A percentile compares a stretch with the other conserved stretches of the same genome.
These are phyloP conservation scores for Paecilomyces formosus DNA, from an alignment of 2,329 filamentous ascomycete species.

Conservation along the genomic window DNA sequence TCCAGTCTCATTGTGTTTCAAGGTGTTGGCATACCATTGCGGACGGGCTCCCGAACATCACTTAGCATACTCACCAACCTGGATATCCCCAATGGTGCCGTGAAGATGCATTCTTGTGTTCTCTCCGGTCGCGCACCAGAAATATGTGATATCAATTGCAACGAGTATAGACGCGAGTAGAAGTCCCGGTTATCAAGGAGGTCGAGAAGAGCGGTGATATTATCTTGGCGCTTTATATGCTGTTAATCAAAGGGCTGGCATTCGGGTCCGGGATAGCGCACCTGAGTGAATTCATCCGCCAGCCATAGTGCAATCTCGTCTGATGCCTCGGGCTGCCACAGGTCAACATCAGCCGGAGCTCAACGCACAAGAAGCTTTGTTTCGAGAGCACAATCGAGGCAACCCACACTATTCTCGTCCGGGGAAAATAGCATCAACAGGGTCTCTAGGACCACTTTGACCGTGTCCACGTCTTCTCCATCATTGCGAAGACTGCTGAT, in stretches of 20 bases:
- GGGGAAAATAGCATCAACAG: constrained; percentile 84
- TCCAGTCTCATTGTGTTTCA: background rate
- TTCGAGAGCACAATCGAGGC: constrained; percentile 3
- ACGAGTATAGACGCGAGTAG: constrained; percentile 81
- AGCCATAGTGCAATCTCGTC: constrained; percentile 95
- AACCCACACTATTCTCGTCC: constrained; percentile 52
- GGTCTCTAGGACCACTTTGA: constrained; percentile 91
- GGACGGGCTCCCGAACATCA: constrained; percentile 76
- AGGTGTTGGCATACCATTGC: constrained; percentile 54
- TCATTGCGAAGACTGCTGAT: constrained; percentile 82
- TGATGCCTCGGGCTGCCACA: constrained; percentile 72
- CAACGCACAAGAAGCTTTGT: background rate
- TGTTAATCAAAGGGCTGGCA: constrained; percentile 37
- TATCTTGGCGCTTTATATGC: constrained; percentile 71
- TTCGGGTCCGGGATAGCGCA: constrained; percentile 28
- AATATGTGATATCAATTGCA: constrained; percentile 84
- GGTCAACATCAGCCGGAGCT: constrained; percentile 12
- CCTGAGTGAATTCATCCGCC: constrained; percentile 94
- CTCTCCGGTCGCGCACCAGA: constrained; percentile 78
- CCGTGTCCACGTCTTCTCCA: constrained; percentile 89
- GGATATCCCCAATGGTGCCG: constrained; percentile 79
- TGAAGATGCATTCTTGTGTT: constrained; percentile 90
- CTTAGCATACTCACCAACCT: constrained; percentile 77
- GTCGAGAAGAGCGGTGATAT: constrained; percentile 82
- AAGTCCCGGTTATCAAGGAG: constrained; percentile 83